phyloP scores from a whole-genome alignment of 1,139 yeast genomes.

The Candida pseudoviswanathii region DNA sequence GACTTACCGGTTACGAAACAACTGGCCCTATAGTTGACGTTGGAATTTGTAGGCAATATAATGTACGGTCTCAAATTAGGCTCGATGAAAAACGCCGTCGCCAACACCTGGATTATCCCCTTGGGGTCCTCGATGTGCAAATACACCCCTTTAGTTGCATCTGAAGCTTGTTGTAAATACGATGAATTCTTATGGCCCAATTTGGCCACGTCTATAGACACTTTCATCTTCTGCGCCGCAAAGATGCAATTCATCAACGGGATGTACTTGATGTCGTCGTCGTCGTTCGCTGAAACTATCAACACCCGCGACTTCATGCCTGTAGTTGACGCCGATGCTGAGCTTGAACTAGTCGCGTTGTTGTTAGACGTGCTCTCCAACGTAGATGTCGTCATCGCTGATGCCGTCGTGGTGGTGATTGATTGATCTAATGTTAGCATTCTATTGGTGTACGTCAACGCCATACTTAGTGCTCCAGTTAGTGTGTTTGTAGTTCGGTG shows the following conservation, averaged over 20 bases:
- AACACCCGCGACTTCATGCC: slow-evolving; percentile 71
- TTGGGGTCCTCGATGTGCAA: slow-evolving; percentile 70
- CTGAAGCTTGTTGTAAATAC: slow-evolving; percentile 93
- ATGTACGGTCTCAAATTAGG: slow-evolving; percentile 76
- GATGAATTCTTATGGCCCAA: slow-evolving; percentile 71
- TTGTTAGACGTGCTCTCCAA: slow-evolving; percentile 18
- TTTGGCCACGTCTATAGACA: slow-evolving; percentile 89
- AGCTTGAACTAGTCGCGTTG: slow-evolving; percentile 11
- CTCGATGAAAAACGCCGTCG: slow-evolving; percentile 77
- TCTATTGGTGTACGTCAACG: slow-evolving; percentile 78
- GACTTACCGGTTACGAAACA: slow-evolving; percentile 88
- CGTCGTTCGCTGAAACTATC: slow-evolving; percentile 75
- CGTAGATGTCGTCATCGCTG: slow-evolving; percentile 47
- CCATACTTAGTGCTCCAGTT: slow-evolving; percentile 79
- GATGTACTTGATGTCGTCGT: slow-evolving; percentile 79
- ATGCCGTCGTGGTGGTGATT: slow-evolving; percentile 49
- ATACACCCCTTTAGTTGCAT: slow-evolving; percentile 91
- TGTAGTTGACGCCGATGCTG: slow-evolving; percentile 20
- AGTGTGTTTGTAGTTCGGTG: slow-evolving; percentile 51
- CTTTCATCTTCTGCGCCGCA: slow-evolving; percentile 91
- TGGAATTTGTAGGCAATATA: slow-evolving; percentile 79
- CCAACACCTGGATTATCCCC: slow-evolving; percentile 70
- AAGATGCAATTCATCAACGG: slow-evolving; percentile 95
- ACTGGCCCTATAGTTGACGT: slow-evolving; percentile 92
- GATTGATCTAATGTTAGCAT: slow-evolving; percentile 54